Evolutionary conservation across 2,329 filamentous ascomycete genomes (phyloP), one percentile per base, ranked within the genome.

Genomic region (Coleophoma eucalyptorum): DNA sequence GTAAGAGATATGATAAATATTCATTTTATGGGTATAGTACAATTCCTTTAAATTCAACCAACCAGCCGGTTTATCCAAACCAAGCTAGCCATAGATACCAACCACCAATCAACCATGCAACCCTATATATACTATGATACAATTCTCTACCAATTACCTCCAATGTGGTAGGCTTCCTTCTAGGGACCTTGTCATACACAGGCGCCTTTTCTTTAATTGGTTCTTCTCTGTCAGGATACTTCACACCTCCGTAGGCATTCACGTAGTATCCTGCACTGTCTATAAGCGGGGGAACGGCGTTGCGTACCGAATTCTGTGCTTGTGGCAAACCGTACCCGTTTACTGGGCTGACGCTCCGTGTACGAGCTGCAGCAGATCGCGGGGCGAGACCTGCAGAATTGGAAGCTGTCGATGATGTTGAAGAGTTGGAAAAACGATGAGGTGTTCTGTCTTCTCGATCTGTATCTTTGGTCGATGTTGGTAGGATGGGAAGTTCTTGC

Each of bases 61-160:
- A 26, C 3, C 26, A 26, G 26, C 26, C 26, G 10, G 26, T 26
- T 26, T 38, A 38, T 38, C 35, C 35, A 38, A 52, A 76, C 70
- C 79, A 82, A 50, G 85, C 74, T 59, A 93, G 69, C 70, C 83
- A 89, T 31, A 74, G 74, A 75, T 88, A 94, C 65, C 84, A 83
- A 13, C 72, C 57, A 42, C 84, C 66, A 18, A 81, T 82, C 66
- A 88, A 78, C 75, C 79, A 81, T 5, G 74, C 75, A 3, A 91
- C 83, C 44, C 79, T 74, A 70, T 80, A 83, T 16, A 84, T 60
- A 42, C 80, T 84, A 8, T 73, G 77, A 68, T 75, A 77, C 35
- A 90, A 69, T 65, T 93, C 87, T 21, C 74, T 72, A 32, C 72
- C 65, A 5, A 87, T 76, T 4, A 81, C 64, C 1, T 66, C 65